Base-by-base conservation (phyloP, 805 yeast genomes). In the Candida verbasci region DNA sequence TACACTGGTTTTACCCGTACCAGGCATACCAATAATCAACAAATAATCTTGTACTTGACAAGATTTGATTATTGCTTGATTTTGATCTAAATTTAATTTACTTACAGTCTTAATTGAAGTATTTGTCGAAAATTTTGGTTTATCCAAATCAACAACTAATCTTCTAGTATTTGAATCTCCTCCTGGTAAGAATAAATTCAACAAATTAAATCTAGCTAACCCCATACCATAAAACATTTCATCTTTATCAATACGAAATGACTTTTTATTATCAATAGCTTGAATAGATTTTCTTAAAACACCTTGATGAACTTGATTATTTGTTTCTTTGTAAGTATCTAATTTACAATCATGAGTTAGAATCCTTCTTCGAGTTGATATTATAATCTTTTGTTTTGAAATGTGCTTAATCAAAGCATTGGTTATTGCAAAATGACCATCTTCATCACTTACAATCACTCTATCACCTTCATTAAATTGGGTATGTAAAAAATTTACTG, bases 11-110 rank as follows among this genome's bases (percentile, higher is more conserved):
- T 65, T 66, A 2, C 75, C 98, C 0, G 97, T 93, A 3, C 98
- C 98, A 0, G 98, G 98, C 98, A 93, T 93, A 0, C 98, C 98
- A 41, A 91, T 62, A 14, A 93, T 74, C 48, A 93, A 65, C 3
- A 89, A 69, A 52, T 86, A 93, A 53, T 89, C 95, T 36, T 78
- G 55, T 0, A 93, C 72, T 11, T 70, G 56, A 32, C 87, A 53
- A 0, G 80, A 86, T 41, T 69, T 74, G 11, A 77, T 72, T 25
- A 93, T 68, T 0, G 97, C 97, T 2, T 38, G 47, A 4, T 64
- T 41, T 52, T 93, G 98, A 49, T 87, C 95, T 0, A 55, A 50
- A 49, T 93, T 93, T 47, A 86, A 77, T 0, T 50, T 36, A 10
- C 50, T 39, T 3, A 39, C 40, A 14, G 30, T 37, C 9, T 36